These are phyloP conservation scores for Aspergillus neoniger DNA, from an alignment of 2,329 filamentous ascomycete species.

Conservation along the genomic window DNA sequence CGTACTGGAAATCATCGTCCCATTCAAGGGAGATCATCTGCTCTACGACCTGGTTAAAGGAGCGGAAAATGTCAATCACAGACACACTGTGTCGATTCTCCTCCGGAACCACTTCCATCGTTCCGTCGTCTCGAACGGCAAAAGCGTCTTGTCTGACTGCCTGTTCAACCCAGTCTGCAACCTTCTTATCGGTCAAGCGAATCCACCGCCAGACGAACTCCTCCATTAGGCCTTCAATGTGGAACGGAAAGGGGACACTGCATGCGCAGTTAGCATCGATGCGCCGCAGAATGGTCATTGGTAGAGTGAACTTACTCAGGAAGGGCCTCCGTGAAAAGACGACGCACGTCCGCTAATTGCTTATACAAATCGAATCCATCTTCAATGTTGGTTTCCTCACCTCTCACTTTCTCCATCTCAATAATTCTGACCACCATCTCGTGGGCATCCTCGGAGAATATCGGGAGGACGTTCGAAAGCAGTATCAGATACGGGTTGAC, in stretches of 20 bases:
- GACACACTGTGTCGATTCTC: slow-evolving; percentile 90
- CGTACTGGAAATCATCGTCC: slow-evolving; percentile 91
- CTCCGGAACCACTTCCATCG: slow-evolving; percentile 67
- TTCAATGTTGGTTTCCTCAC: slow-evolving; percentile 77
- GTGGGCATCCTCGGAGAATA: slow-evolving; percentile 84
- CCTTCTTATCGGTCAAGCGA: slow-evolving; percentile 72
- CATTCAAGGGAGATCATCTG: slow-evolving; percentile 84
- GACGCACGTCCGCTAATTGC: slow-evolving; percentile 80
- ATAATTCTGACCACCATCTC: slow-evolving; percentile 83
- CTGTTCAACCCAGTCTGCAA: slow-evolving; percentile 82
- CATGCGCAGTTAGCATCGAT: slow-evolving; percentile 23
- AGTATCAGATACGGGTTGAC: slow-evolving; percentile 69
- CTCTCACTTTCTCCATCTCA: slow-evolving; percentile 67
- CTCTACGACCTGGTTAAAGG: slow-evolving; percentile 89
- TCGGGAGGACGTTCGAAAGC: slow-evolving; percentile 80
- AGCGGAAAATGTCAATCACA: slow-evolving; percentile 87
- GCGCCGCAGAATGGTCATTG: background rate
- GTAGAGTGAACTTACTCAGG: slow-evolving; percentile 52
- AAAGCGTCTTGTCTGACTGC: slow-evolving; percentile 91
- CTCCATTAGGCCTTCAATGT: slow-evolving; percentile 80
- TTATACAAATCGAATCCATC: slow-evolving; percentile 94
- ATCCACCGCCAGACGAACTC: slow-evolving; percentile 98
- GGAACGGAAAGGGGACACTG: slow-evolving; percentile 73
- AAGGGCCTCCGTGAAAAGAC: slow-evolving; percentile 74
- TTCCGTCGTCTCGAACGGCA: slow-evolving; percentile 67